phyloP scores from a whole-genome alignment of 176 grass and related monocot species.

The sorghum (Sorghum bicolor) region DNA sequence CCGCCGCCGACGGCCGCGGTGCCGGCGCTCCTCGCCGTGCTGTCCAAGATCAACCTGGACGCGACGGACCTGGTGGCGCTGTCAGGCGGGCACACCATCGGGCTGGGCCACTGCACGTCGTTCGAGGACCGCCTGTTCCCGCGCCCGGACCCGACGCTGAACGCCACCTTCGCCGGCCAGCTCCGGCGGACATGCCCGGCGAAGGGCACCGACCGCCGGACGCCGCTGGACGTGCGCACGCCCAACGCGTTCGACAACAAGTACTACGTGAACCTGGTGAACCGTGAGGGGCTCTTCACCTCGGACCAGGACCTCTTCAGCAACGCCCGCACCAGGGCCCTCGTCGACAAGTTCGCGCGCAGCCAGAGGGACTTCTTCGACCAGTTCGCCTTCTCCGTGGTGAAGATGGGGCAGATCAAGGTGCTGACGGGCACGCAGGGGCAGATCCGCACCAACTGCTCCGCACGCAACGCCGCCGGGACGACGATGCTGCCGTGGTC shows the following conservation, averaged over 20 bases:
- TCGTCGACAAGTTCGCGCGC: background rate
- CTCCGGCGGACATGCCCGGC: too few species aligned
- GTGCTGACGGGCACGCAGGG: conserved; percentile 55
- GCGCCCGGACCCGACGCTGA: too few species aligned
- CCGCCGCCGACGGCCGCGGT: conserved; percentile 36
- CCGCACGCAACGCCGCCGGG: background rate
- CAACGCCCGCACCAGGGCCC: background rate
- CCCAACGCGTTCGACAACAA: conserved; percentile 78
- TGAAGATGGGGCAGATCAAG: conserved; percentile 65
- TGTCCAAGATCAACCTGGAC: conserved; percentile 40
- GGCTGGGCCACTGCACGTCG: background rate
- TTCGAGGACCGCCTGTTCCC: too few species aligned
- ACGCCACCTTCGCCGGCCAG: too few species aligned
- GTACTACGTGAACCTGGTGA: conserved; percentile 64
- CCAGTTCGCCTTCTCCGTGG: too few species aligned
- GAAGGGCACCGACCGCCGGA: too few species aligned
- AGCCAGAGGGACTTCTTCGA: too few species aligned
- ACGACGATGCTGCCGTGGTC: background rate
- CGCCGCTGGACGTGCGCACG: background rate
- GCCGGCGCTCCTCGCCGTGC: background rate
- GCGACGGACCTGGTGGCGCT: conserved; percentile 59
- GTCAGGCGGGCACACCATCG: conserved; percentile 75
- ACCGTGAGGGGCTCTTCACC: conserved; percentile 64
- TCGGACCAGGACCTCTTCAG: conserved; percentile 72
- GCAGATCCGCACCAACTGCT: conserved; percentile 65